A percentile compares a stretch with the other conserved stretches of the same genome.
Evolutionary conservation across 1,284 basidiomycete genomes (phyloP).

Genomic region (Ustanciosporium gigantosporum): DNA sequence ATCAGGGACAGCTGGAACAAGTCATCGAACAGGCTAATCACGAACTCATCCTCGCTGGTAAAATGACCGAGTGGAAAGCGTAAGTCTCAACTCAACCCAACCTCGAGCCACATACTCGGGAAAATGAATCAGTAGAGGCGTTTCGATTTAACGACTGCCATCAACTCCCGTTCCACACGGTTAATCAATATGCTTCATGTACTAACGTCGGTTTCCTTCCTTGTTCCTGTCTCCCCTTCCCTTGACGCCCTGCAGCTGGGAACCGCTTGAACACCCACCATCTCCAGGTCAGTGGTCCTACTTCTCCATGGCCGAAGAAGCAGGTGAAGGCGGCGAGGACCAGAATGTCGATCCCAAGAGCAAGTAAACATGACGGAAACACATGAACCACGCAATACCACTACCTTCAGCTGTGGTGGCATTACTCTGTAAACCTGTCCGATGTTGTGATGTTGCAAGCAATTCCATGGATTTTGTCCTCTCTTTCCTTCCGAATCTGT

Average conservation of each 20-base stretch:
- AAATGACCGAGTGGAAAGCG: slow-evolving; percentile 96
- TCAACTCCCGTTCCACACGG: not conserved
- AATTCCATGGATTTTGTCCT: no score
- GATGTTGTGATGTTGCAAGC: no score
- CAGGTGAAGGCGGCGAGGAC: slow-evolving; percentile 50
- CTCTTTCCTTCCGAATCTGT: no score
- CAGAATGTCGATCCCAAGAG: slow-evolving; percentile 19
- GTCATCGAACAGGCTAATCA: slow-evolving; percentile 79
- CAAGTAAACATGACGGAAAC: no score
- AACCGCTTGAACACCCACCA: slow-evolving; percentile 79
- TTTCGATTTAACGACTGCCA: no score
- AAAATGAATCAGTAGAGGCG: no score
- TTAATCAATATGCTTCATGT: no score
- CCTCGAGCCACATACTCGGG: slow-evolving; percentile 6
- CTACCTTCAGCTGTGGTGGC: no score
- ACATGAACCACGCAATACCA: no score
- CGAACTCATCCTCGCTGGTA: slow-evolving; percentile 76
- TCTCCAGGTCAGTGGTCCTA: slow-evolving; percentile 85
- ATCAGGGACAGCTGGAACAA: slow-evolving; percentile 70
- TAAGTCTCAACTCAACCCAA: slow-evolving; percentile 65
- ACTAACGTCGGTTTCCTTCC: no score
- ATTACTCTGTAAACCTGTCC: no score
- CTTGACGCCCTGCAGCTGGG: slow-evolving; percentile 66
- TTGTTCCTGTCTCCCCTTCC: not conserved
- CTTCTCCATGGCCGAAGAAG: slow-evolving; percentile 63